Conservation (phyloP, 2,329 filamentous ascomycete genomes). For the Metarhizium guizhouense region DNA sequence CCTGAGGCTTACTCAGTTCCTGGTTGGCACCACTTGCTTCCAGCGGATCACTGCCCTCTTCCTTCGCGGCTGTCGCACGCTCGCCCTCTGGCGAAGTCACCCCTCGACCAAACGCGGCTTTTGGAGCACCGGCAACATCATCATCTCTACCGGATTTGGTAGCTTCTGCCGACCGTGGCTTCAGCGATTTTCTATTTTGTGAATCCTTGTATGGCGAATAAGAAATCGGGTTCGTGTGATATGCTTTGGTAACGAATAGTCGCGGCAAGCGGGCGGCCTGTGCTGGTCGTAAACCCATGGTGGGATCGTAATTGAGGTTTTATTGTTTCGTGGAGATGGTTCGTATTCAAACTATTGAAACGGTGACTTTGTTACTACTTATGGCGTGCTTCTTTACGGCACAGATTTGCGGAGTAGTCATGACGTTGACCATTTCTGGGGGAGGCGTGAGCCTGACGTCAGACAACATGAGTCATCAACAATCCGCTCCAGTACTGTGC, state of each 20-base stretch:
- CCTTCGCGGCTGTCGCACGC: conserved; percentile 27
- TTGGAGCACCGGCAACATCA: conserved; percentile 41
- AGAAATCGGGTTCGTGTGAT: conserved; percentile 22
- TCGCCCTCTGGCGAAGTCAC: conserved; percentile 59
- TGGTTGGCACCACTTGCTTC: conserved; percentile 6
- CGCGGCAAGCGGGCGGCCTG: background rate
- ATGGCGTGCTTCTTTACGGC: background rate
- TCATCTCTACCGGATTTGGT: conserved; percentile 59
- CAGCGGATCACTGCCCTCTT: conserved; percentile 9
- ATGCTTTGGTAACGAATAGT: conserved; percentile 12
- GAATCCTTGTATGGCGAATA: conserved; percentile 38
- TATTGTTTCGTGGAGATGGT: background rate
- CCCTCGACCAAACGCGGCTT: conserved; percentile 60
- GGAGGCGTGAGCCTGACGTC: background rate
- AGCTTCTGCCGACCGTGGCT: conserved; percentile 57
- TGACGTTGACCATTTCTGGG: background rate
- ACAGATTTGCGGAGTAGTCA: background rate
- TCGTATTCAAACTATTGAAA: background rate
- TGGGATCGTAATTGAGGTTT: background rate
- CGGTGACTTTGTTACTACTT: background rate
- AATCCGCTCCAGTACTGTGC: too few species aligned
- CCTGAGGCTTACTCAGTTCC: conserved; percentile 7
- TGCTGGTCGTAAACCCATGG: background rate
- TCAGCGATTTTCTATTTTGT: conserved; percentile 53
- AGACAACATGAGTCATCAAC: background rate